A percentile compares a stretch with the other conserved stretches of the same genome.
These are phyloP conservation scores for Uncinocarpus reesii DNA, from an alignment of 2,329 filamentous ascomycete species.

Conservation along the genomic window DNA sequence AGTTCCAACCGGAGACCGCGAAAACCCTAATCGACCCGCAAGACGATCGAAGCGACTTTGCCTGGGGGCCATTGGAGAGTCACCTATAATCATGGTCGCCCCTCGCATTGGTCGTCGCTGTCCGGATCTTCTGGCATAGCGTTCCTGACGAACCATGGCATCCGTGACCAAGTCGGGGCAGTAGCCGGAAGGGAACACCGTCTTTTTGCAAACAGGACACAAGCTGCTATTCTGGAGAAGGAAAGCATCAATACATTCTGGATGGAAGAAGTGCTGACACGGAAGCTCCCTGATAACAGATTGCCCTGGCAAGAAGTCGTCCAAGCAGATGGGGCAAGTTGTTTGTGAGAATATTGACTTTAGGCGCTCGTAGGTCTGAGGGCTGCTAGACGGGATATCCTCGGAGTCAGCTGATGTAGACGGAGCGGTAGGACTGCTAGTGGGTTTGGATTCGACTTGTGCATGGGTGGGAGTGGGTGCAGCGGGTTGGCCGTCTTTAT, in stretches of 20 bases:
- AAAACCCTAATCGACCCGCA: neutral
- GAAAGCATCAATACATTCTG: conserved; percentile 81
- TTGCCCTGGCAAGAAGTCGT: conserved; percentile 59
- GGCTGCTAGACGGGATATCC: neutral
- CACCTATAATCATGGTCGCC: neutral
- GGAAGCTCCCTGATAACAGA: conserved; percentile 74
- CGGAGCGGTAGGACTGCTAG: neutral
- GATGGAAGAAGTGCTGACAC: conserved; percentile 88
- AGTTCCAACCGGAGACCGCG: neutral
- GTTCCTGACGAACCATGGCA: conserved; percentile 72
- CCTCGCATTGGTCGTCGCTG: neutral
- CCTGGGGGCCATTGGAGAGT: neutral
- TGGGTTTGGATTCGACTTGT: neutral
- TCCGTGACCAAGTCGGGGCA: conserved; percentile 64
- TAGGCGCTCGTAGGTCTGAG: neutral
- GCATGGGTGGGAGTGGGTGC: neutral
- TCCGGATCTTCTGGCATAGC: conserved; percentile 34
- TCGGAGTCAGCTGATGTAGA: neutral
- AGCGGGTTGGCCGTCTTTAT: conserved; percentile 20
- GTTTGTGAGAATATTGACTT: conserved; percentile 51
- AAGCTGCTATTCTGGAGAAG: conserved; percentile 68
- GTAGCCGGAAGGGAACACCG: conserved; percentile 59
- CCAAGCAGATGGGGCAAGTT: conserved; percentile 80
- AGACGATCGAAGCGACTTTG: neutral
- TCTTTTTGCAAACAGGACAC: conserved; percentile 83